These are phyloP conservation scores for Craterostigma plantagineum DNA, from an alignment of 257 asterid species.

Conservation along the genomic window DNA sequence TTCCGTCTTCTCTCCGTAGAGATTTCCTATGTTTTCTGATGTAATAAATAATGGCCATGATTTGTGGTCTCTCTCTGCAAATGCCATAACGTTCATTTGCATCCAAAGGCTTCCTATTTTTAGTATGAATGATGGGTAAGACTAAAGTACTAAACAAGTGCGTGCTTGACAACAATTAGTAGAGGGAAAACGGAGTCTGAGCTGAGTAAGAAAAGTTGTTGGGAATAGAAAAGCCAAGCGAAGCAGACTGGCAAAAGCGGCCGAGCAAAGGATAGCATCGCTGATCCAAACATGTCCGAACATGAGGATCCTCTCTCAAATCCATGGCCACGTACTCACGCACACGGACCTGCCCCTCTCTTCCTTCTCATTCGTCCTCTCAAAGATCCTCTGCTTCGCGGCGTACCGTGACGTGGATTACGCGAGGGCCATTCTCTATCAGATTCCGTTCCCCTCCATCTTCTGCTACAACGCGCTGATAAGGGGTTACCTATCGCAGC, in stretches of 20 bases:
- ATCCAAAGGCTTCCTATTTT: too few species aligned
- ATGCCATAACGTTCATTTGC: too few species aligned
- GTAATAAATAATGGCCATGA: too few species aligned
- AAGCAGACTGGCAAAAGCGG: constrained; percentile 25
- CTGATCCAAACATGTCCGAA: constrained; percentile 45
- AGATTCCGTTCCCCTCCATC: constrained; percentile 28
- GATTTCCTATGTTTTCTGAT: too few species aligned
- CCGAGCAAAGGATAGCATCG: constrained; percentile 31
- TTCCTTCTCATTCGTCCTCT: constrained; percentile 24
- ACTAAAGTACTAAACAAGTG: too few species aligned
- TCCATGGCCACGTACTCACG: constrained; percentile 44
- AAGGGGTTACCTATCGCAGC: constrained; percentile 26
- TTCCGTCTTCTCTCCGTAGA: too few species aligned
- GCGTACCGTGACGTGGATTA: constrained; percentile 38
- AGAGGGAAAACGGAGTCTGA: too few species aligned
- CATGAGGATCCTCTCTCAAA: constrained; percentile 39
- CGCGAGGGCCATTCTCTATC: constrained; percentile 27
- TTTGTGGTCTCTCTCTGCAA: too few species aligned
- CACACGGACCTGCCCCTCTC: constrained; percentile 20
- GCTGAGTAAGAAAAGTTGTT: too few species aligned
- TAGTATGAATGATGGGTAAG: too few species aligned
- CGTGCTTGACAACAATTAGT: too few species aligned
- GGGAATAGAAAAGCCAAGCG: too few species aligned
- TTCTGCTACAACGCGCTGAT: constrained; percentile 44
- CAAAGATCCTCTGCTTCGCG: constrained; percentile 45